These are phyloP conservation scores for Fistulifera pelliculosa DNA, from an alignment of 108 stramenopile species.

Conservation along the genomic window DNA sequence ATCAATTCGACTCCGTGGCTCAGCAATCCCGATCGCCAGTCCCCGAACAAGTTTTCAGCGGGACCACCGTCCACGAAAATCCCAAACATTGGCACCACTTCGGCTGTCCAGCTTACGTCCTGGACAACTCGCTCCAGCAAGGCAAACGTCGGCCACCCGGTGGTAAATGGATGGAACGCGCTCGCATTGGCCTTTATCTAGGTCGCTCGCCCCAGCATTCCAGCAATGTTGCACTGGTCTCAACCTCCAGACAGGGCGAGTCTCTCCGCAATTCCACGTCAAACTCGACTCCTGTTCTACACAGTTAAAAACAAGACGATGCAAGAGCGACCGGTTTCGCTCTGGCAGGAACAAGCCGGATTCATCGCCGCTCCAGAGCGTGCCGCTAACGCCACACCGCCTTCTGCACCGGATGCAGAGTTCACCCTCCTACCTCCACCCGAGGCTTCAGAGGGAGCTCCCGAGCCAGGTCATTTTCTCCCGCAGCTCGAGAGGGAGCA, in stretches of 20 bases:
- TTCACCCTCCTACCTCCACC: neutral
- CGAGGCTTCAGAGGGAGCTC: slow-evolving; percentile 3
- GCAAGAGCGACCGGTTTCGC: slow-evolving; percentile 2
- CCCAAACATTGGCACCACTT: slow-evolving; percentile 16
- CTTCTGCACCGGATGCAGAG: neutral
- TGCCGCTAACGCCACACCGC: neutral
- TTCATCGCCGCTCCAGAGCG: neutral
- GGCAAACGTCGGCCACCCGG: slow-evolving; percentile 4
- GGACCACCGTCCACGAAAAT: neutral
- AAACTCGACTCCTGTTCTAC: slow-evolving; percentile 9
- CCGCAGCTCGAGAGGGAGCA: no score
- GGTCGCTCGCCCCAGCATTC: slow-evolving; percentile 17
- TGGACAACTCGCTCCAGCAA: neutral
- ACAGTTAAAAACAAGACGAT: neutral
- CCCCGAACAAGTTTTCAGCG: slow-evolving; percentile 14
- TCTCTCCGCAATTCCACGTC: slow-evolving; percentile 28
- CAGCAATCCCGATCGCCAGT: neutral
- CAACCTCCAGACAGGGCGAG: slow-evolving; percentile 16
- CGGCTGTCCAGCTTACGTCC: slow-evolving; percentile 16
- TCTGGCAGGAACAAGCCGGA: slow-evolving; percentile 10
- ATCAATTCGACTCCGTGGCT: slow-evolving; percentile 10
- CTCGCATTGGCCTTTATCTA: slow-evolving; percentile 20
- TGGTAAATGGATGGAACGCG: slow-evolving; percentile 24
- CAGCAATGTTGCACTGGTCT: slow-evolving; percentile 13
- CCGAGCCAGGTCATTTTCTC: slow-evolving; percentile 1